Evolutionary conservation across 2,329 filamentous ascomycete species (phyloP).

Genomic region (Apiospora malaysiana): DNA sequence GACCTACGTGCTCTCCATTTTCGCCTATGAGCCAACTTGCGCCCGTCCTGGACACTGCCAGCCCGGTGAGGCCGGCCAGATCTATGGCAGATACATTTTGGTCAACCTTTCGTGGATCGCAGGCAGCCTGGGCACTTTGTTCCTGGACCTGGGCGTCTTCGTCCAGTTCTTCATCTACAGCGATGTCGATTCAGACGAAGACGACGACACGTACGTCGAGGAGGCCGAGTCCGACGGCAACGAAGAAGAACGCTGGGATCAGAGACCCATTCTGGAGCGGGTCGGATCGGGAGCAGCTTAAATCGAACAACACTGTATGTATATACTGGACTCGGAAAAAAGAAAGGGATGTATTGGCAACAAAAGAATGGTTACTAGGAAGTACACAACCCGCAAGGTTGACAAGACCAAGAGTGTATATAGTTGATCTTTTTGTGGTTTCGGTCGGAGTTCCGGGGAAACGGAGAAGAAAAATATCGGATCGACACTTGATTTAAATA

Average conservation of each 20-base stretch:
- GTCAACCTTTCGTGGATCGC: slow-evolving; percentile 92
- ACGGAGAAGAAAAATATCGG: background rate
- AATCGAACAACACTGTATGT: background rate
- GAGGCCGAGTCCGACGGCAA: slow-evolving; percentile 37
- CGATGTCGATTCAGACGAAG: slow-evolving; percentile 42
- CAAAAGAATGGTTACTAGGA: background rate
- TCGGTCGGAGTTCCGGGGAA: background rate
- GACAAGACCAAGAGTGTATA: background rate
- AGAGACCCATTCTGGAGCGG: slow-evolving; percentile 39
- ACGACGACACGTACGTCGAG: slow-evolving; percentile 35
- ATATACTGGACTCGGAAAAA: background rate
- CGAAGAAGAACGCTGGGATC: slow-evolving; percentile 35
- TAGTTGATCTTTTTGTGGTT: background rate
- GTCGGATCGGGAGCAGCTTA: slow-evolving; percentile 29
- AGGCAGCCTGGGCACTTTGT: slow-evolving; percentile 85
- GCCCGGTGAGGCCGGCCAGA: slow-evolving; percentile 65
- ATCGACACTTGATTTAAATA: background rate
- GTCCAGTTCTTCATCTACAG: slow-evolving; percentile 89
- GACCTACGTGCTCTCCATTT: slow-evolving; percentile 89
- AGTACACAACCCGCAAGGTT: background rate
- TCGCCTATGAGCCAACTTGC: slow-evolving; percentile 85
- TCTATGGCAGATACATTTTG: slow-evolving; percentile 83
- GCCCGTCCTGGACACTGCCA: slow-evolving; percentile 56
- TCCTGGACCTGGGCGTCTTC: slow-evolving; percentile 87
- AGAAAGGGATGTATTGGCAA: background rate